phyloP scores from a whole-genome alignment of 306 rosid species.

The Dalbergia cochinchinensis region DNA sequence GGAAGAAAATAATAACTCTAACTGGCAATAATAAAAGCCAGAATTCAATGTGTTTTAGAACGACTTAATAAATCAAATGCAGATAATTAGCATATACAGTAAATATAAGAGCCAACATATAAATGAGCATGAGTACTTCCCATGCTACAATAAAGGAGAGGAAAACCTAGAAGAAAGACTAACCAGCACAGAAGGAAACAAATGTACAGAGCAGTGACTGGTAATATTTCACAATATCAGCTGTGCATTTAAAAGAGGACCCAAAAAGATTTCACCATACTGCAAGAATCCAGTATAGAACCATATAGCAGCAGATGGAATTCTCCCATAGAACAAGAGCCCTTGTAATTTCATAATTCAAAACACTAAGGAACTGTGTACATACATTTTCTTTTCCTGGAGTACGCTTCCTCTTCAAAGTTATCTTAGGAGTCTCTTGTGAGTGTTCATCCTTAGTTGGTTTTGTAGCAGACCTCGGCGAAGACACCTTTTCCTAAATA shows the following conservation, averaged over 20 bases:
- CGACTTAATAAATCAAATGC: neutral
- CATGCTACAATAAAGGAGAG: neutral
- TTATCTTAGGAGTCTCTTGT: constrained; percentile 67
- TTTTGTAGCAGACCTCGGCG: constrained; percentile 59
- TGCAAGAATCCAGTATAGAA: constrained; percentile 28
- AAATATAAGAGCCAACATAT: neutral
- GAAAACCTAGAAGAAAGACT: neutral
- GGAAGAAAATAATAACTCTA: constrained; percentile 24
- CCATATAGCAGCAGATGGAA: neutral
- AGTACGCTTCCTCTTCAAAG: constrained; percentile 76
- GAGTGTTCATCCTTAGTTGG: constrained; percentile 55
- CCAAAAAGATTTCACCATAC: neutral
- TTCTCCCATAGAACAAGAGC: neutral
- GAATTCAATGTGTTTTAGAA: constrained; percentile 9
- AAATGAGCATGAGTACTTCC: neutral
- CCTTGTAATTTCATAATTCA: neutral
- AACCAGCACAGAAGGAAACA: neutral
- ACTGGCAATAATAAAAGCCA: constrained; percentile 27
- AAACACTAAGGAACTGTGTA: neutral
- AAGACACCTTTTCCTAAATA: constrained; percentile 58
- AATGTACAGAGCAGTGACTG: neutral
- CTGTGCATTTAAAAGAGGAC: neutral
- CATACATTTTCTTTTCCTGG: constrained; percentile 71
- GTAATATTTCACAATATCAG: constrained; percentile 23
- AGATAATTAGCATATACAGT: neutral